Evolutionary conservation across 2,329 filamentous ascomycete genomes (phyloP), one percentile per base, ranked within the genome.

Genomic region (Nemania sp.): DNA sequence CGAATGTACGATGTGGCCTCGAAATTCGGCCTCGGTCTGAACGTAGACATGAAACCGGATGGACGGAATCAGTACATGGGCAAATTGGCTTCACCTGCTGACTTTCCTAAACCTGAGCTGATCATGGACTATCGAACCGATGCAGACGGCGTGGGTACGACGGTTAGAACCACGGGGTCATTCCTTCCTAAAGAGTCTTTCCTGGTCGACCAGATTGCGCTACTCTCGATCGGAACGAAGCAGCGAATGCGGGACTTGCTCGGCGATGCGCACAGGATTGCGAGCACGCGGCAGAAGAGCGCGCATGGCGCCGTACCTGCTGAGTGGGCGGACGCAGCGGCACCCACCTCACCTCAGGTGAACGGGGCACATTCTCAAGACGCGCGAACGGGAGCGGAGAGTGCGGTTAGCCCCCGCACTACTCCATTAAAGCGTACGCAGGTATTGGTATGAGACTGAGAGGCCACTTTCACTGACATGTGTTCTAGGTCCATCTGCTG

Each of bases 151-250:
- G 82, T 81, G 31, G 72, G 71, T 63, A 82, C 82, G 26, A 72
- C 87, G 20, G 79, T 90, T 2, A 73, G 81, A 36, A 86, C 86
- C 1, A 80, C 78, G 12, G 86, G 86, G 2, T 83, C 84, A 17
- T 90, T 88, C 49, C 82, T 95, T 31, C 82, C 94, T 0, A 84
- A 88, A 30, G 88, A 91, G 37, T 84, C 89, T 1, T 85, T 82
- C 49, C 76, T 96, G 28, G 87, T 89, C 12, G 91, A 96, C 57
- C 89, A 97, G 61, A 74, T 97, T 39, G 88, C 90, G 22, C 77
- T 97, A 14, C 70, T 97, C 53, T 94, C 91, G 5, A 80, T 97
- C 52, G 89, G 90, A 15, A 86, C 90, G 8, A 90, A 93, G 67
- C 88, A 95, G 63, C 82, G 91, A 23, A 64, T 97, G 31, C 81